Base-by-base conservation (phyloP, 2,329 filamentous ascomycete species). In the Lecanicillium sp. region DNA sequence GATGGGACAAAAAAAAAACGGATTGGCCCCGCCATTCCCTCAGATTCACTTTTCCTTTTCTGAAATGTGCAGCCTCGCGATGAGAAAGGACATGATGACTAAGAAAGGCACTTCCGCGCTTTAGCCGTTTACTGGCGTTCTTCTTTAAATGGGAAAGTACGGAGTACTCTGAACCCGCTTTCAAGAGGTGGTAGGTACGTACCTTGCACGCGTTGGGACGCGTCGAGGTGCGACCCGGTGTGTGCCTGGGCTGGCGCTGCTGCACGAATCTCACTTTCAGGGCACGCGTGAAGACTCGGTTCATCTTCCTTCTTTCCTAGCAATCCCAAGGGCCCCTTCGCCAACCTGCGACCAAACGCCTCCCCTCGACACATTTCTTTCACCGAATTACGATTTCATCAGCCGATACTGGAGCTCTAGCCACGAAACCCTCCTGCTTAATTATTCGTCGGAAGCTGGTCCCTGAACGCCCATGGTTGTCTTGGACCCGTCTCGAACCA, bases 131-230 rank as follows among this genome's bases (percentile, higher is more conserved):
- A 42, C 21, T 42, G 41, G n/a, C n/a, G n/a, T n/a, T n/a, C n/a
- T n/a, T n/a, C n/a, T n/a, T n/a, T n/a, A n/a, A n/a, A n/a, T n/a
- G n/a, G n/a, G n/a, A n/a, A n/a, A n/a, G n/a, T n/a, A n/a, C n/a
- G n/a, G n/a, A n/a, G n/a, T n/a, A n/a, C n/a, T n/a, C n/a, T n/a
- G n/a, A n/a, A n/a, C n/a, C n/a, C n/a, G n/a, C n/a, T n/a, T n/a
- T n/a, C n/a, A n/a, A n/a, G 24, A 15, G 7, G 12, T 15, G 14
- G 24, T 12, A 23, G 38, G 41, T 35, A 37, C 24, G 43, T 38
- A 38, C 43, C 33, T 30, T 32, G 14, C 43, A 23, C 43, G 43
- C 43, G 43, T 45, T 33, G 41, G 42, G 43, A 45, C 43, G 43
- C 43, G 43, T 45, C 43, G 43, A 38, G 24, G 19, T 32, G 43